Conservation (phyloP, 805 yeast species). For the Clavispora carvajalis region DNA sequence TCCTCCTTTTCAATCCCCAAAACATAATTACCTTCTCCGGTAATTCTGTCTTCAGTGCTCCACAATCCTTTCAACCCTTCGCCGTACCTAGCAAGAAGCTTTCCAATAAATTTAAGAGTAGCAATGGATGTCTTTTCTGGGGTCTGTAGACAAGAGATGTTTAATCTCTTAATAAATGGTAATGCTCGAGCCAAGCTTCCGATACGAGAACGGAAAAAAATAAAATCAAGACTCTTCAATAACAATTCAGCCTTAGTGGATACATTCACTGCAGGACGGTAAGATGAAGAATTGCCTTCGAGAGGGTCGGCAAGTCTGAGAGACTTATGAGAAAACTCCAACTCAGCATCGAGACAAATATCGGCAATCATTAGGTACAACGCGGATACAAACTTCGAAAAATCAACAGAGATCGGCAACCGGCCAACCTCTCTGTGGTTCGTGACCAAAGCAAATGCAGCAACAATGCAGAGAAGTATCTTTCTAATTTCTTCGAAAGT, state of each 20-base stretch:
- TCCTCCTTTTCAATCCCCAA: conserved; percentile 53
- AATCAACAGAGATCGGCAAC: conserved; percentile 62
- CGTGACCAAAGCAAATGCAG: conserved; percentile 80
- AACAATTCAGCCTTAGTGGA: conserved; percentile 85
- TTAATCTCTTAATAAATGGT: conserved; percentile 79
- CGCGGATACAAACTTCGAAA: conserved; percentile 72
- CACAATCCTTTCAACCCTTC: conserved; percentile 71
- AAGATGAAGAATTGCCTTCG: conserved; percentile 27
- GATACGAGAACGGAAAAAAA: conserved; percentile 71
- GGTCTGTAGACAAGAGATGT: conserved; percentile 59
- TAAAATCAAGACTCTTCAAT: conserved; percentile 68
- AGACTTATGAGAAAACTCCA: conserved; percentile 81
- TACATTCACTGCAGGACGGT: conserved; percentile 73
- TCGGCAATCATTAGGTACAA: conserved; percentile 66
- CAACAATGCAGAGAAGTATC: conserved; percentile 73
- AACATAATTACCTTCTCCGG: conserved; percentile 59
- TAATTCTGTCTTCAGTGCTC: conserved; percentile 83
- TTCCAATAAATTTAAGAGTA: conserved; percentile 69
- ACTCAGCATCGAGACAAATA: conserved; percentile 70
- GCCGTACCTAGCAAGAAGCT: conserved; percentile 60
- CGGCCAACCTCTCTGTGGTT: conserved; percentile 58
- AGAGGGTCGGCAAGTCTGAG: conserved; percentile 78
- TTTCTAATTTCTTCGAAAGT: conserved; percentile 54
- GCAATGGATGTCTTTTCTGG: conserved; percentile 89
- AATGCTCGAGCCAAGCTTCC: conserved; percentile 64